These are phyloP conservation scores for Saccharomyces hybrid DNA, from an alignment of 1,139 yeast genomes.

Conservation along the genomic window DNA sequence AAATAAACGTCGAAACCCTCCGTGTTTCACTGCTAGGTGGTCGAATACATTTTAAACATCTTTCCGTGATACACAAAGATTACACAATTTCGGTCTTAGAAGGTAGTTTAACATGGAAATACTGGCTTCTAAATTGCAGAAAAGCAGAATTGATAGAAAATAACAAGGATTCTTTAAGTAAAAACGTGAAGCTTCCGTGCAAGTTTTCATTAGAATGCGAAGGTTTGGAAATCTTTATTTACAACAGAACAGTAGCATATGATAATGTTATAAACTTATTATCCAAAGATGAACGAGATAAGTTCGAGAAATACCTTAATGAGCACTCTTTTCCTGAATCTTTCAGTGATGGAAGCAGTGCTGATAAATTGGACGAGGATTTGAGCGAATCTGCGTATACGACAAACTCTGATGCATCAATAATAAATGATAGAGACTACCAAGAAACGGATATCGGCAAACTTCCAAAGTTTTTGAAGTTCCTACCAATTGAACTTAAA, in stretches of 20 bases:
- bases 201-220: conserved; percentile 53
- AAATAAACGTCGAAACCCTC: conserved; percentile 61
- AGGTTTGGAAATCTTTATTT: conserved; percentile 77
- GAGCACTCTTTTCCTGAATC: conserved; percentile 13
- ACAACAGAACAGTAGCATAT: conserved; percentile 72
- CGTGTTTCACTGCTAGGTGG: conserved; percentile 79
- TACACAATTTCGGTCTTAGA: conserved; percentile 62
- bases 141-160: conserved; percentile 36
- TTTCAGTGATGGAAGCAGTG: conserved; percentile 7
- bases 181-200: conserved; percentile 47
- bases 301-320: conserved; percentile 23
- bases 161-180: conserved; percentile 33
- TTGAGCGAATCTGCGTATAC: conserved; percentile 2
- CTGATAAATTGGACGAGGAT: conserved; percentile 6
- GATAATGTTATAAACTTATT: conserved; percentile 51
- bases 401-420: conserved; percentile 5
- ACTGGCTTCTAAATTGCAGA: conserved; percentile 63
- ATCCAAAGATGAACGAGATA: conserved; percentile 27
- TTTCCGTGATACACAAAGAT: conserved; percentile 63
- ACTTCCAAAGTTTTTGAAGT: conserved; percentile 31
- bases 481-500: conserved; percentile 52
- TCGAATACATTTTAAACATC: conserved; percentile 65
- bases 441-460: conserved; percentile 7
- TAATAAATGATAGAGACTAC: conserved; percentile 20
- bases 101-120: conserved; percentile 80